Evolutionary conservation across 106 monocot species (phyloP), one percentile per base, ranked within the genome.

Genomic region (Allium cepa): DNA sequence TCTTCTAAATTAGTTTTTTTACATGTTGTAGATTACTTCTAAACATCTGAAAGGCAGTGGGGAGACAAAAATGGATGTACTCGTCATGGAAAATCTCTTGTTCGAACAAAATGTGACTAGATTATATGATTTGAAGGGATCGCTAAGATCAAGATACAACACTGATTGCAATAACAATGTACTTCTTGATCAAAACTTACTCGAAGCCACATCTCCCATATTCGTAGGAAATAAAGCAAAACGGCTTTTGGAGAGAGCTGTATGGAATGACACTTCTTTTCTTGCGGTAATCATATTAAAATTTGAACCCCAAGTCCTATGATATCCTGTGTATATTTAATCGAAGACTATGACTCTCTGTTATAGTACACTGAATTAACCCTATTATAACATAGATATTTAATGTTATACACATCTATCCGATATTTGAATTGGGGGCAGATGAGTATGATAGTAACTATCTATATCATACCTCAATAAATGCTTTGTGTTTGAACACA

Each of bases 211-310:
- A 49, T 85, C 90, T 68, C 99, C 99, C 4, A 99, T 99, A 77
- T 99, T 99, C 78, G 93, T 99, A 10, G 89, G 87, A 10, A 93
- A 99, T 79, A 90, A 93, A 69, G 84, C 99, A 75, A 99, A 99
- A 62, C 68, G 90, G 47, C 68, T 93, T 56, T 72, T 99, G 56
- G 93, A 85, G 82, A 83, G 93, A 81, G 87, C 93, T 78, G 92
- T 99, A 73, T 99, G 99, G 99, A 99, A 99, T 83, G 99, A 99
- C 73, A 99, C 90, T 47, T 60, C 81, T 73, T 99, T 92, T 75
- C 81, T 99, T 9, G 86, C 85, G 57, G 92, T 93, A 64, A 81
- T 36, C 36, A 36, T 36, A 36, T 36, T 36, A 0, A 36, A 36
- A 5, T 5, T 36, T 36, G 36, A 36, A 36, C 36, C 1, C 1